A percentile compares a stretch with the other conserved stretches of the same genome.
Evolutionary conservation across 192 early-diverging fungal genomes (phyloP).

Genomic region (Coemansia sp.): DNA sequence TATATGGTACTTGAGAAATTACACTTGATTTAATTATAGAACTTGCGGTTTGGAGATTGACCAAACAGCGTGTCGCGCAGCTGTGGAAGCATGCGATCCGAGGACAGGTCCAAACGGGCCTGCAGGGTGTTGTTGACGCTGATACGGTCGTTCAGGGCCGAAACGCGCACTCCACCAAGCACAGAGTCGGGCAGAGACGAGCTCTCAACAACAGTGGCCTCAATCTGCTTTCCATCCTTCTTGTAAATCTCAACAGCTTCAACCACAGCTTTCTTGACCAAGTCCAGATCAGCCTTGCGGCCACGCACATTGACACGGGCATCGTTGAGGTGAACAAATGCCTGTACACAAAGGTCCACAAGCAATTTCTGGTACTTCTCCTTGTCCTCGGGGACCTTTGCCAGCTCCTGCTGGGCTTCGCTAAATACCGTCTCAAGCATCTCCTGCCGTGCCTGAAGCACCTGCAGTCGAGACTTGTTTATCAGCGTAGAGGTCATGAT

Average conservation of each 20-base stretch:
- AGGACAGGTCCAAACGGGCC: slow-evolving; percentile 79
- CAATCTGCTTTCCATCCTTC: slow-evolving; percentile 48
- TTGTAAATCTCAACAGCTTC: slow-evolving; percentile 57
- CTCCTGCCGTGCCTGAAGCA: slow-evolving; percentile 86
- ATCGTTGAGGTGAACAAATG: slow-evolving; percentile 88
- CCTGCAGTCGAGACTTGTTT: slow-evolving; percentile 92
- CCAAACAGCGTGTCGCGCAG: slow-evolving; percentile 90
- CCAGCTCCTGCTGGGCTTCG: slow-evolving; percentile 66
- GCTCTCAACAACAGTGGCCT: slow-evolving; percentile 47
- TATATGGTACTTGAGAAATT: slow-evolving; percentile 1
- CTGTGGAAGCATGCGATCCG: slow-evolving; percentile 90
- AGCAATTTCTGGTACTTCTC: slow-evolving; percentile 68
- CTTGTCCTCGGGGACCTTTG: slow-evolving; percentile 61
- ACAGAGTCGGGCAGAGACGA: slow-evolving; percentile 73
- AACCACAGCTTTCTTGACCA: slow-evolving; percentile 61
- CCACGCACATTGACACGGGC: slow-evolving; percentile 65
- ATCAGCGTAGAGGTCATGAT: slow-evolving; percentile 94
- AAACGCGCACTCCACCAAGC: slow-evolving; percentile 87
- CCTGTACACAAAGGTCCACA: slow-evolving; percentile 66
- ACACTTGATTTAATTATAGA: slow-evolving; percentile 62
- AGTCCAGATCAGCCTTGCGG: slow-evolving; percentile 67
- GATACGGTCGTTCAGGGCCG: slow-evolving; percentile 75
- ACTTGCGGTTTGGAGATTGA: slow-evolving; percentile 84
- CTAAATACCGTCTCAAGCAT: slow-evolving; percentile 80
- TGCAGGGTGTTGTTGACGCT: slow-evolving; percentile 88